Evolutionary conservation across 352 stramenopile genomes (phyloP).

Genomic region (Hyaloperonospora arabidopsidis): DNA sequence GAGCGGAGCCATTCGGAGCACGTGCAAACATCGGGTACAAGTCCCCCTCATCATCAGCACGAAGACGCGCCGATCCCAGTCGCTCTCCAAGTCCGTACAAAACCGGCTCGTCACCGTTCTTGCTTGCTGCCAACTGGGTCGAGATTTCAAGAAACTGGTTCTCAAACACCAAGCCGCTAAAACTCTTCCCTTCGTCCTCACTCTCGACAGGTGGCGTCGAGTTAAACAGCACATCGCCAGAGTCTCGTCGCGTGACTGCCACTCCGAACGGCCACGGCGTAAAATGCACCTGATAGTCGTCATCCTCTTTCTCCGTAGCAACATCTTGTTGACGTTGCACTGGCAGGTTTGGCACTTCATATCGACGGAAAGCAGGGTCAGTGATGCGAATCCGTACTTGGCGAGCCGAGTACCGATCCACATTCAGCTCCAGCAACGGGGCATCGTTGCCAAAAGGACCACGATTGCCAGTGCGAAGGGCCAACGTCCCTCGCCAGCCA

Average conservation of each 20-base stretch:
- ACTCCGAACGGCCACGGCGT: slow-evolving; percentile 65
- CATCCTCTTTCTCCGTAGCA: neutral
- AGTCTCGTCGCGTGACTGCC: slow-evolving; percentile 45
- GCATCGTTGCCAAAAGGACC: slow-evolving; percentile 80
- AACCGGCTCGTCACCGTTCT: slow-evolving; percentile 25
- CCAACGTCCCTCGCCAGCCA: slow-evolving; percentile 53
- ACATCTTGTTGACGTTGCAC: slow-evolving; percentile 8
- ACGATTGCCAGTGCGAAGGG: slow-evolving; percentile 31
- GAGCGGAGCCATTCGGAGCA: slow-evolving; percentile 16
- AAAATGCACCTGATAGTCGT: slow-evolving; percentile 50
- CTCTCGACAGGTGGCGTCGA: slow-evolving; percentile 54
- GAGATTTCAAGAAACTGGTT: slow-evolving; percentile 87
- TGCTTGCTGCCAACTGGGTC: slow-evolving; percentile 35
- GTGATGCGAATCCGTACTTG: slow-evolving; percentile 74
- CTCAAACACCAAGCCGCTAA: slow-evolving; percentile 69
- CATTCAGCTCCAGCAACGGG: slow-evolving; percentile 46
- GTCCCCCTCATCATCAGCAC: slow-evolving; percentile 37
- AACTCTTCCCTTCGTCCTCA: slow-evolving; percentile 17
- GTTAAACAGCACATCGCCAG: slow-evolving; percentile 75
- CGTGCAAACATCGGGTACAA: slow-evolving; percentile 67
- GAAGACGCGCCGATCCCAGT: slow-evolving; percentile 33
- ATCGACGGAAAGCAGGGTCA: slow-evolving; percentile 60
- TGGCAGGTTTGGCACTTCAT: slow-evolving; percentile 53
- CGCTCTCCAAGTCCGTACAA: slow-evolving; percentile 78
- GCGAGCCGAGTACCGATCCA: slow-evolving; percentile 41